These are phyloP conservation scores for Trifolium repens DNA, from an alignment of 306 rosid species.

Conservation along the genomic window DNA sequence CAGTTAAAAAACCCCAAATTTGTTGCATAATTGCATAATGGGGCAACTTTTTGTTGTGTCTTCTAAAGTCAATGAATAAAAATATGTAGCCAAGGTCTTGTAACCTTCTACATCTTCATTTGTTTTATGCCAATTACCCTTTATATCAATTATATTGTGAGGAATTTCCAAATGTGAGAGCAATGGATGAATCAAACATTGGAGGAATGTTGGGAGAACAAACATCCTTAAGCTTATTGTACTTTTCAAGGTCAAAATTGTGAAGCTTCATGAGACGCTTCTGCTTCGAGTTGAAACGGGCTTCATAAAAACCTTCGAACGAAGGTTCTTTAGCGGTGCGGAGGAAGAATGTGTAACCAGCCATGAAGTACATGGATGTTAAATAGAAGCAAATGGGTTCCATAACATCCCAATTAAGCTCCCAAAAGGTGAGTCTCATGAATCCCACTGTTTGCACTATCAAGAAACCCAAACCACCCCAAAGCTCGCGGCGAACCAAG, in stretches of 20 bases:
- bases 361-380: constrained; percentile 75
- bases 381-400: constrained; percentile 85
- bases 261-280: constrained; percentile 61
- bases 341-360: constrained; percentile 72
- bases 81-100: background rate
- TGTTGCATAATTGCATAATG: background rate
- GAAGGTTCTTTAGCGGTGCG: constrained; percentile 76
- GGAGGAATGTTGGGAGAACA: constrained; percentile 33
- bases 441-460: constrained; percentile 60
- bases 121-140: background rate
- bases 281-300: constrained; percentile 69
- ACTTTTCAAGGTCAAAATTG: constrained; percentile 63
- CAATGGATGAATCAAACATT: constrained; percentile 11
- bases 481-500: constrained; percentile 68
- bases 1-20: background rate
- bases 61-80: constrained; percentile 16
- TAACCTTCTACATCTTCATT: constrained; percentile 20
- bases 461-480: constrained; percentile 66
- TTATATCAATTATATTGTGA: constrained; percentile 22
- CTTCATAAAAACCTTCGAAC: constrained; percentile 68
- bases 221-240: constrained; percentile 56
- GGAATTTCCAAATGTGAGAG: constrained; percentile 4
- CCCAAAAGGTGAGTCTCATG: constrained; percentile 94
- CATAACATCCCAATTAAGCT: constrained; percentile 92
- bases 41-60: constrained; percentile 1